Percentiles rank a stretch among this genome's conserved stretches.
These are phyloP conservation scores for Elongisporangium prolatum DNA, from an alignment of 352 stramenopile genomes.

Conservation along the genomic window DNA sequence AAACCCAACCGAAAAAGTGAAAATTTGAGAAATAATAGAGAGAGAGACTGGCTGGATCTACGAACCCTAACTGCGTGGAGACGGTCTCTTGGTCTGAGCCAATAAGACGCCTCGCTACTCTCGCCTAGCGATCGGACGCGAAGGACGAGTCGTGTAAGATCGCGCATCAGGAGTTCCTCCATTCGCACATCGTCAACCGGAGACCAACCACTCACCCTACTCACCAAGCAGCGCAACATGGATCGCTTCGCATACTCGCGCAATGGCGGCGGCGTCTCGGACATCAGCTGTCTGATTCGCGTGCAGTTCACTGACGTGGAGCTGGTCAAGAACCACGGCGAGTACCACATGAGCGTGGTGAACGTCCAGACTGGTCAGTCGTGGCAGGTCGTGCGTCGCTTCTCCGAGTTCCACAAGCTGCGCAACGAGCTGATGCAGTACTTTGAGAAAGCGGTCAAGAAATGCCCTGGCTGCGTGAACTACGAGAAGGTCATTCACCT, in stretches of 20 bases:
- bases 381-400: slow-evolving; percentile 70
- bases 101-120: background rate
- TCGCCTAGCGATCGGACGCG: background rate
- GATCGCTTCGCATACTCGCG: slow-evolving; percentile 81
- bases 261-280: slow-evolving; percentile 59
- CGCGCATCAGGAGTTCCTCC: background rate
- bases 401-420: slow-evolving; percentile 79
- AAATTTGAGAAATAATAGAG: background rate
- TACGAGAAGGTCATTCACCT: slow-evolving; percentile 77
- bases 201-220: background rate
- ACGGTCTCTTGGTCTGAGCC: background rate
- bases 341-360: slow-evolving; percentile 67
- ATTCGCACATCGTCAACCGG: background rate
- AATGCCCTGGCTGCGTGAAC: slow-evolving; percentile 78
- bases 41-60: background rate
- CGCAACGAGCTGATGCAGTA: slow-evolving; percentile 63
- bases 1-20: background rate
- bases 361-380: slow-evolving; percentile 63
- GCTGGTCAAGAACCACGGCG: slow-evolving; percentile 35
- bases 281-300: slow-evolving; percentile 69
- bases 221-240: slow-evolving; percentile 15
- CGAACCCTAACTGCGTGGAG: background rate
- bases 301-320: slow-evolving; percentile 53
- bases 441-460: slow-evolving; percentile 51
- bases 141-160: background rate